Evolutionary conservation across 139 green algal species (phyloP).

Genomic region (Trebouxia sp.): DNA sequence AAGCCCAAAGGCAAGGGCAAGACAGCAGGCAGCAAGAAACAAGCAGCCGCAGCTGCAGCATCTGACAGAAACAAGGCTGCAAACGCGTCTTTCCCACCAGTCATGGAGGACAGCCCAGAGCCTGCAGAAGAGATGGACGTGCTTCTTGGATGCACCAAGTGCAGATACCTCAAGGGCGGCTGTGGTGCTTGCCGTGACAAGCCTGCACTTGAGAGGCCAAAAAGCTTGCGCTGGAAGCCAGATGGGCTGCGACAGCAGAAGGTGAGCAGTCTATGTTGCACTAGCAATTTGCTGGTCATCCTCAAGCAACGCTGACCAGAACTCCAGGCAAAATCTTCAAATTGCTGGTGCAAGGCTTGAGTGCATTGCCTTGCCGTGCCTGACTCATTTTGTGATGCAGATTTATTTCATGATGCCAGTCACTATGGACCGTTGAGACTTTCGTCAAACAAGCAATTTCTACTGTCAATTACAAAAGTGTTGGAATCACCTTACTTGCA

Average conservation of each 20-base stretch:
- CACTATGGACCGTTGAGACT: background rate
- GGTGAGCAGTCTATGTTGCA: background rate
- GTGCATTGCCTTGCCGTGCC: background rate
- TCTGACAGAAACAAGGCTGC: background rate
- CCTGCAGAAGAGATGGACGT: constrained; percentile 37
- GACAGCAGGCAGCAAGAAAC: background rate
- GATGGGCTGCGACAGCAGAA: constrained; percentile 25
- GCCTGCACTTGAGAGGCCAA: constrained; percentile 30
- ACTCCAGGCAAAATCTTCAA: background rate
- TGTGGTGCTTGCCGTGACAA: constrained; percentile 30
- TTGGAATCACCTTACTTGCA: background rate
- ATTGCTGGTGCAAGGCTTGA: background rate
- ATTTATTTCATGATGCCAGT: background rate
- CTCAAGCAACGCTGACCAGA: too few species aligned
- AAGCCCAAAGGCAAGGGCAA: constrained; percentile 11
- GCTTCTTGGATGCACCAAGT: constrained; percentile 57
- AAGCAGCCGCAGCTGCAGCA: background rate
- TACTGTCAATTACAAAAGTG: background rate
- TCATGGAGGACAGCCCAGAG: constrained; percentile 17
- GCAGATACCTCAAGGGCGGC: constrained; percentile 42
- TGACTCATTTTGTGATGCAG: background rate
- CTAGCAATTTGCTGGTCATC: background rate
- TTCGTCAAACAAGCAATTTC: too few species aligned
- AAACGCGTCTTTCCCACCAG: background rate
- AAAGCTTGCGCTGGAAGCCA: constrained; percentile 35